Percentiles rank a stretch among this genome's conserved stretches.
Evolutionary conservation across 176 grass and related monocot species (phyloP).

Genomic region (Triticum turgidum): DNA sequence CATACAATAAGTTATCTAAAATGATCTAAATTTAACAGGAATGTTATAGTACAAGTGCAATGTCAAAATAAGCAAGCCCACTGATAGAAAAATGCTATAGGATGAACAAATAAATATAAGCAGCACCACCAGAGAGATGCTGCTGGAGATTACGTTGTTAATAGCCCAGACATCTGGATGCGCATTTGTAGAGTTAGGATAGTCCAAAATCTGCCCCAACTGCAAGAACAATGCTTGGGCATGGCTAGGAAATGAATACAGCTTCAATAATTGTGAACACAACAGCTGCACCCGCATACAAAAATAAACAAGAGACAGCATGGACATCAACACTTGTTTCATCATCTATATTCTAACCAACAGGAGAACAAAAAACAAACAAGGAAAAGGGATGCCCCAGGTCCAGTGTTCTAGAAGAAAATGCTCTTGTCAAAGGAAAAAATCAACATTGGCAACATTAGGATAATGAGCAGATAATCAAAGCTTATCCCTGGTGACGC

Average conservation of each 20-base stretch:
- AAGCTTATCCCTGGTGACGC: slow-evolving; percentile 1
- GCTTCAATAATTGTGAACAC: slow-evolving; percentile 28
- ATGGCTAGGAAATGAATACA: slow-evolving; percentile 27
- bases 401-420: slow-evolving; percentile 42
- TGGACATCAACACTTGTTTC: slow-evolving; percentile 18
- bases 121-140: background rate
- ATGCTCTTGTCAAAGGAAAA: slow-evolving; percentile 27
- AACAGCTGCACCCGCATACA: slow-evolving; percentile 34
- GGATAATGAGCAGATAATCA: background rate
- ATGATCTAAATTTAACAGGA: background rate
- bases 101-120: slow-evolving; percentile 6
- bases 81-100: slow-evolving; percentile 24
- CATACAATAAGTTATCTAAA: background rate
- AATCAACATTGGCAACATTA: slow-evolving; percentile 30
- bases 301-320: slow-evolving; percentile 26
- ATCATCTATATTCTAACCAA: background rate
- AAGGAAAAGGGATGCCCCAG: background rate
- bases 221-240: slow-evolving; percentile 21
- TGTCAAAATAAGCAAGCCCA: background rate
- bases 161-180: slow-evolving; percentile 37
- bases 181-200: background rate
- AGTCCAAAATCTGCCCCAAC: slow-evolving; percentile 40
- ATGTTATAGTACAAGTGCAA: background rate
- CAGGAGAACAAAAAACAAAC: background rate
- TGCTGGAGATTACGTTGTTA: slow-evolving; percentile 4